phyloP scores from a whole-genome alignment of 805 yeast genomes.

The Metschnikowia vanudenii region DNA sequence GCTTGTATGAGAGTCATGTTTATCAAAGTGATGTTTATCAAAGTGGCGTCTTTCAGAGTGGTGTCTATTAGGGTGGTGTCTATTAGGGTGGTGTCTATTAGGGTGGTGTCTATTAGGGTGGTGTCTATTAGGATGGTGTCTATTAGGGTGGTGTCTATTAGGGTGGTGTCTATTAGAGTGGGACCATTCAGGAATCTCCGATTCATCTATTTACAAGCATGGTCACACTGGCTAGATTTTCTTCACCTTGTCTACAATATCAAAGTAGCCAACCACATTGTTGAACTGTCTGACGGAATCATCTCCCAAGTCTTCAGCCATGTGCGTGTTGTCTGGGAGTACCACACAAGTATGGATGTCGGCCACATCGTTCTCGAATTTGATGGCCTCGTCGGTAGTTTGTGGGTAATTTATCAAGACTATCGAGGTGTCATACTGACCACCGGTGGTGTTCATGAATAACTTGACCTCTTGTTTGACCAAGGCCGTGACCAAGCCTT shows the following conservation, averaged over 20 bases:
- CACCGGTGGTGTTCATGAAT: constrained; percentile 35
- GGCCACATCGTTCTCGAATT: constrained; percentile 69
- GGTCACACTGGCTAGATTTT: constrained; percentile 4
- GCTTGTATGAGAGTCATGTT: too few species aligned
- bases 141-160: too few species aligned
- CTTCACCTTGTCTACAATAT: constrained; percentile 55
- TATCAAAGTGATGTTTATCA: too few species aligned
- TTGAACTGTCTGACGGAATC: constrained; percentile 29
- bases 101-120: too few species aligned
- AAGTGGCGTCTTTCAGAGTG: too few species aligned
- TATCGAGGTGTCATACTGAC: constrained; percentile 46
- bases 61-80: too few species aligned
- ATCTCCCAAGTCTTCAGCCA: constrained; percentile 17
- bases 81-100: too few species aligned
- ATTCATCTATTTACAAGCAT: constrained; percentile 4
- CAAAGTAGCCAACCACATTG: constrained; percentile 63
- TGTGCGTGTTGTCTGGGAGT: constrained; percentile 24
- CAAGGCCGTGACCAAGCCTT: constrained; percentile 52
- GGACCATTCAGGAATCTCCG: too few species aligned
- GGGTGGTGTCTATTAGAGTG: too few species aligned
- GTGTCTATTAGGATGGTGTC: too few species aligned
- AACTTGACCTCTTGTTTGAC: constrained; percentile 38
- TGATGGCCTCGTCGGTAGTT: constrained; percentile 62
- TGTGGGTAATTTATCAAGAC: constrained; percentile 59
- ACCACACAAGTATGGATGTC: constrained; percentile 43